A percentile compares a stretch with the other conserved stretches of the same genome.
These are phyloP conservation scores for Xylariaceae sp. DNA, from an alignment of 2,329 filamentous ascomycete species.

Conservation along the genomic window DNA sequence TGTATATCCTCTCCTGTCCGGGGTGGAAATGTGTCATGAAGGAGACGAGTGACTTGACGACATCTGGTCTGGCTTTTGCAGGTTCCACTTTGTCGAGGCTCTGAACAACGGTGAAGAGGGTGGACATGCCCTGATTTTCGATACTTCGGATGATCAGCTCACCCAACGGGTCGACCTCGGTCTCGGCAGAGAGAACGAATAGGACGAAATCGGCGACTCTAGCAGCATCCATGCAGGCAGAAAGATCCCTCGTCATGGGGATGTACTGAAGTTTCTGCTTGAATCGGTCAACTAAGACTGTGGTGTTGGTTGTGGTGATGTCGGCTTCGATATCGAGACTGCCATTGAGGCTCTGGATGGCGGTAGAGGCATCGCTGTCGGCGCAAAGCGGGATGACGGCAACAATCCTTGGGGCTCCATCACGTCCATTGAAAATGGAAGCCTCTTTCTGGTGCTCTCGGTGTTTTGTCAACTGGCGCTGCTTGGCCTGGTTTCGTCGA, in stretches of 20 bases:
- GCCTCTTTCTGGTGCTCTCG: slow-evolving; percentile 76
- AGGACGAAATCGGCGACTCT: slow-evolving; percentile 89
- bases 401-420: slow-evolving; percentile 84
- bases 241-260: slow-evolving; percentile 68
- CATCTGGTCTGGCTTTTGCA: slow-evolving; percentile 71
- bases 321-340: slow-evolving; percentile 77
- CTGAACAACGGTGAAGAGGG: slow-evolving; percentile 81
- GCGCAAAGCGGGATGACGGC: slow-evolving; percentile 81
- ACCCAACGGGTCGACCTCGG: slow-evolving; percentile 81
- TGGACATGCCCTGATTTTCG: slow-evolving; percentile 92
- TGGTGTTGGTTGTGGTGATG: slow-evolving; percentile 56
- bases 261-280: slow-evolving; percentile 93
- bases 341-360: slow-evolving; percentile 68
- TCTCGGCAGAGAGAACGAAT: slow-evolving; percentile 75
- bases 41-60: slow-evolving; percentile 80
- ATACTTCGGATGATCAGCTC: slow-evolving; percentile 83
- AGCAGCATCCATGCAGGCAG: slow-evolving; percentile 79
- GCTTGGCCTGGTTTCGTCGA: slow-evolving; percentile 89
- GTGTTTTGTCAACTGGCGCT: slow-evolving; percentile 80
- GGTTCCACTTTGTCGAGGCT: slow-evolving; percentile 75
- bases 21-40: slow-evolving; percentile 96
- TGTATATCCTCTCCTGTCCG: slow-evolving; percentile 85
- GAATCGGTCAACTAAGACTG: slow-evolving; percentile 80
- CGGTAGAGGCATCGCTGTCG: slow-evolving; percentile 64
- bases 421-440: slow-evolving; percentile 79